Conservation (phyloP, 192 early-diverging fungal genomes). For the Entrophospora sp. region DNA sequence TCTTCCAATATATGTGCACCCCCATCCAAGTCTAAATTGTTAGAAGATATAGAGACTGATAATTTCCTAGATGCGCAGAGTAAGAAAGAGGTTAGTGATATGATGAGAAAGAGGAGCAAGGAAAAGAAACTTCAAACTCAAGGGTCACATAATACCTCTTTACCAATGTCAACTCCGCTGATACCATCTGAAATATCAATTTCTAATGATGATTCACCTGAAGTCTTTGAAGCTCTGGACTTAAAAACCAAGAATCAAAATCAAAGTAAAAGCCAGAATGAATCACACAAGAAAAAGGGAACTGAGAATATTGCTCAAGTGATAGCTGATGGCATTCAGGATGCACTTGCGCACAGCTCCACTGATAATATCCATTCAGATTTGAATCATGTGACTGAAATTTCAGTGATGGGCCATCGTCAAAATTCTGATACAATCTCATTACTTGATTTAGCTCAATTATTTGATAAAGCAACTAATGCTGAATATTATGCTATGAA, state of each 20-base stretch:
- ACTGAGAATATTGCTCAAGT: conserved; percentile 19
- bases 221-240: background rate
- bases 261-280: conserved; percentile 13
- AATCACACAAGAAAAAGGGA: conserved; percentile 19
- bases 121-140: conserved; percentile 7
- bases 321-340: conserved; percentile 17
- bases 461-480: no score
- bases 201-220: background rate
- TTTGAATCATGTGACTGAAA: conserved; percentile 4
- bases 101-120: conserved; percentile 3
- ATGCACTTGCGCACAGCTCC: background rate
- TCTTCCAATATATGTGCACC: conserved; percentile 16
- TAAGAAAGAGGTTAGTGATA: conserved; percentile 11
- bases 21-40: conserved; percentile 17
- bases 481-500: no score
- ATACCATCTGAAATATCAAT: conserved; percentile 11
- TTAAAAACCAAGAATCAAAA: conserved; percentile 3
- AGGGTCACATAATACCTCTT: conserved; percentile 16
- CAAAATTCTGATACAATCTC: conserved; percentile 1
- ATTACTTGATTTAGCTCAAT: conserved; percentile 3
- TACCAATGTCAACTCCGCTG: background rate
- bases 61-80: conserved; percentile 10
- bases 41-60: conserved; percentile 13
- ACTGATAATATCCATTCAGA: background rate
- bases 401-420: background rate